These are phyloP conservation scores for Cylindricascospora bacillispora DNA, from an alignment of 1,139 yeast species.

Conservation along the genomic window DNA sequence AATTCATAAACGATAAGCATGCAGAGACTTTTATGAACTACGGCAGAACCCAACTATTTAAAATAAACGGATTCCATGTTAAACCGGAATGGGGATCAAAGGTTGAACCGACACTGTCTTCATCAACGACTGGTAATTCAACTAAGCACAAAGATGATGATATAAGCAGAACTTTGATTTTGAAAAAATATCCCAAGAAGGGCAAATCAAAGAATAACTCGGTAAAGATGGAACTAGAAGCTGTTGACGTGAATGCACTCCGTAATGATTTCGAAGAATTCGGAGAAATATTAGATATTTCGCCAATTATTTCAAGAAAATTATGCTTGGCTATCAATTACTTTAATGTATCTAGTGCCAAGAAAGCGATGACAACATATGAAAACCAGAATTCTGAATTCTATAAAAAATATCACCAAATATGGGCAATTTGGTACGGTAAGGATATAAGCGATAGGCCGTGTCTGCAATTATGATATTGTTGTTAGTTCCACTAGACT, in stretches of 20 bases:
- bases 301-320: slow-evolving; percentile 56
- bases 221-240: slow-evolving; percentile 20
- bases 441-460: slow-evolving; percentile 54
- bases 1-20: slow-evolving; percentile 40
- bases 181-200: slow-evolving; percentile 24
- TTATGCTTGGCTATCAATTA: slow-evolving; percentile 52
- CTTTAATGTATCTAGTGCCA: slow-evolving; percentile 50
- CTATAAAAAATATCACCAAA: slow-evolving; percentile 33
- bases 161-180: slow-evolving; percentile 31
- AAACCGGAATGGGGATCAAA: slow-evolving; percentile 28
- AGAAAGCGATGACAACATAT: slow-evolving; percentile 43
- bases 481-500: too few relatives aligned
- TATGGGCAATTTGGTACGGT: slow-evolving; percentile 58
- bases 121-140: slow-evolving; percentile 1
- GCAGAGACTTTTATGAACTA: slow-evolving; percentile 46
- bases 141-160: slow-evolving; percentile 3
- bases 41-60: slow-evolving; percentile 44
- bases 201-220: slow-evolving; percentile 11
- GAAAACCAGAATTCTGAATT: slow-evolving; percentile 28
- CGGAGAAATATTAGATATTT: slow-evolving; percentile 52
- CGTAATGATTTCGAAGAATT: slow-evolving; percentile 39
- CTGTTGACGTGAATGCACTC: slow-evolving; percentile 31
- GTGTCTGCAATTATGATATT: not conserved
- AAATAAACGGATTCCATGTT: slow-evolving; percentile 45
- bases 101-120: slow-evolving; percentile 3